A percentile compares a stretch with the other conserved stretches of the same genome.
These are phyloP conservation scores for Collybia nuda DNA, from an alignment of 768 basidiomycete species.

Conservation along the genomic window DNA sequence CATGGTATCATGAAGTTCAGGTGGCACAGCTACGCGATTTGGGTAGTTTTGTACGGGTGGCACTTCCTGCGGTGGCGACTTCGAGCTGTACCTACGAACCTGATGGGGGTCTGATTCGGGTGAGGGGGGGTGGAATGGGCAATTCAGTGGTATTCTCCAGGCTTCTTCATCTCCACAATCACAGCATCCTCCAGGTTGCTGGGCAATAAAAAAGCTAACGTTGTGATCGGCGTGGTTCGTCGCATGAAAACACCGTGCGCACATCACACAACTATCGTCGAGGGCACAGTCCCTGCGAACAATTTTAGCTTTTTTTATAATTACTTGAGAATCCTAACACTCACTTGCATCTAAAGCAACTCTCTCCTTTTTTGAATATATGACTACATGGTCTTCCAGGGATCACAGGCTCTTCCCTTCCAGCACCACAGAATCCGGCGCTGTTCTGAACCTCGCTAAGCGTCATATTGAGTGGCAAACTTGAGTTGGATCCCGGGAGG, in stretches of 20 bases:
- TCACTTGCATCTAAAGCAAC: constrained; percentile 93
- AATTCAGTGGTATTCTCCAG: constrained; percentile 69
- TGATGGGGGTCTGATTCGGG: constrained; percentile 24
- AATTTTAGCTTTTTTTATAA: neutral
- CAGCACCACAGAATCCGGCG: constrained; percentile 54
- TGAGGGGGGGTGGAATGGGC: constrained; percentile 75
- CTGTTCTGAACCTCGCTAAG: constrained; percentile 71
- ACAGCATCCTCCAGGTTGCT: constrained; percentile 91
- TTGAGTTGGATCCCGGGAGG: constrained; percentile 61
- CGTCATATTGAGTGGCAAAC: constrained; percentile 60
- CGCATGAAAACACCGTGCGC: constrained; percentile 85
- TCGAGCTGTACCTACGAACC: constrained; percentile 41
- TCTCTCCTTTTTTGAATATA: constrained; percentile 89
- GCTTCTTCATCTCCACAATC: constrained; percentile 93
- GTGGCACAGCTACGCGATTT: constrained; percentile 53
- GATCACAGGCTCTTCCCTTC: constrained; percentile 54
- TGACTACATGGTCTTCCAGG: constrained; percentile 81
- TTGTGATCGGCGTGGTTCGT: constrained; percentile 89
- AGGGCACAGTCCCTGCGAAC: constrained; percentile 81
- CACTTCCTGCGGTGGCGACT: constrained; percentile 46
- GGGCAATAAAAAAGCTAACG: constrained; percentile 89
- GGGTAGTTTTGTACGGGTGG: constrained; percentile 64
- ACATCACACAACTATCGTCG: constrained; percentile 89
- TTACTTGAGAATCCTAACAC: constrained; percentile 25
- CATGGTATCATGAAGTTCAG: constrained; percentile 75